A percentile compares a stretch with the other conserved stretches of the same genome.
phyloP scores from a whole-genome alignment of 2,329 filamentous ascomycete genomes.

The Colletotrichum noveboracense region DNA sequence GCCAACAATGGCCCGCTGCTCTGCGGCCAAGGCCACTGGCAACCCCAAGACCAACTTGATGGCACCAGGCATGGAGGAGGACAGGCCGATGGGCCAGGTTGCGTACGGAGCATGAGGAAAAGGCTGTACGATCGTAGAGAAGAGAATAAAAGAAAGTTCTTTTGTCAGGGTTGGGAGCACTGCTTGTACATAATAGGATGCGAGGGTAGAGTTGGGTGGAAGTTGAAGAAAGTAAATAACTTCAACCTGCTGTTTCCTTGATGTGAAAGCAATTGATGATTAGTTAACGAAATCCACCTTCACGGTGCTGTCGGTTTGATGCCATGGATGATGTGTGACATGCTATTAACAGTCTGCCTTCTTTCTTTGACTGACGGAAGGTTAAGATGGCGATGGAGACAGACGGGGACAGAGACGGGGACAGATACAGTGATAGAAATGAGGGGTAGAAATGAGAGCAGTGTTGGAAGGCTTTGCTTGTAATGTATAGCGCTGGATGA shows the following conservation, averaged over 20 bases:
- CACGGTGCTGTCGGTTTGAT: neutral
- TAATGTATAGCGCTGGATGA: neutral
- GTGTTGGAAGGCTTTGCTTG: neutral
- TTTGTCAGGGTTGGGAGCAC: constrained; percentile 32
- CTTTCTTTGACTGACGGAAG: fast-evolving
- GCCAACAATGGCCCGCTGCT: constrained; percentile 97
- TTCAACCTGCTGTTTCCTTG: constrained; percentile 2
- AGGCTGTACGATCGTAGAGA: constrained; percentile 33
- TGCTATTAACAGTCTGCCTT: fast-evolving
- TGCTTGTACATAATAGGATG: constrained; percentile 46
- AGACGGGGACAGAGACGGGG: fast-evolving
- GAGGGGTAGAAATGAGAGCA: neutral
- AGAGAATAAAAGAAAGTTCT: constrained; percentile 40
- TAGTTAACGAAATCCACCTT: neutral
- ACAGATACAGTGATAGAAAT: neutral
- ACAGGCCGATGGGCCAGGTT: constrained; percentile 65
- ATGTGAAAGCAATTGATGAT: neutral
- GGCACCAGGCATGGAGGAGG: constrained; percentile 72
- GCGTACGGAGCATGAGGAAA: constrained; percentile 59
- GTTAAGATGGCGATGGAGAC: fast-evolving
- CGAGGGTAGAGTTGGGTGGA: constrained; percentile 13
- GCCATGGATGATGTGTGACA: fast-evolving
- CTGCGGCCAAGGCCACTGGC: constrained; percentile 84
- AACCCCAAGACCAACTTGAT: constrained; percentile 82
- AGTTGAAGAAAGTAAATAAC: constrained; percentile 25